Base-by-base conservation (phyloP, 331 rosid genomes). In the Rosa hybrid region DNA sequence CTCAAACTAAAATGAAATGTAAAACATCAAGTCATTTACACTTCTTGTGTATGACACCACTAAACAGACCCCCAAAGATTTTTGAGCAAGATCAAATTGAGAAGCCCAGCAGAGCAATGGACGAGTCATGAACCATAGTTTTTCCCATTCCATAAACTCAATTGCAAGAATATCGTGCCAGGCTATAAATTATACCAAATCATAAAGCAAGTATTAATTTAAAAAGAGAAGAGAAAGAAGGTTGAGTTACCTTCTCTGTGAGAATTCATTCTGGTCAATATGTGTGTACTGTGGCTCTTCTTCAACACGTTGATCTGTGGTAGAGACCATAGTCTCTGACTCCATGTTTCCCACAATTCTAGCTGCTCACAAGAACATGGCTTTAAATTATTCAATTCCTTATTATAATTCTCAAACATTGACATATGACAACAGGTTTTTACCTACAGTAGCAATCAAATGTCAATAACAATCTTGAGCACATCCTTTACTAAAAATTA, bases 221-320 rank as follows among this genome's bases (percentile, higher is more conserved):
- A 53, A 20, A n/a, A 21, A 21, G n/a, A 60, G 41, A 59, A 74
- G 7, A 23, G 46, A 62, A 57, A 74, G 8, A 27, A 14, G 76
- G 38, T 21, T 8, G 14, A 16, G 90, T 80, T 79, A 90, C 98
- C 89, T 93, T 80, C 97, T 86, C 68, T 50, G 77, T 13, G 67
- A 88, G 85, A 95, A 91, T 6, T 92, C 99, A 82, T 95, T 95
- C 82, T 93, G 90, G 38, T 64, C 73, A 74, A 93, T 83, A 78
- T 94, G 88, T 46, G 83, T 86, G 87, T 86, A 92, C 41, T 77
- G 84, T 57, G 96, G 97, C 74, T 71, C 80, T 49, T 88, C 92
- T 83, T 67, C n/a, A 30, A 13, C 5, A 13, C 18, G 4, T 64
- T 30, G 70, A 17, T 64, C 45, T 6, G 21, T 30, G 44, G n/a